Percentiles rank a stretch among this genome's conserved stretches.
Evolutionary conservation across 345 rosid genomes (phyloP).

Genomic region (Arabidopsis arenosa): DNA sequence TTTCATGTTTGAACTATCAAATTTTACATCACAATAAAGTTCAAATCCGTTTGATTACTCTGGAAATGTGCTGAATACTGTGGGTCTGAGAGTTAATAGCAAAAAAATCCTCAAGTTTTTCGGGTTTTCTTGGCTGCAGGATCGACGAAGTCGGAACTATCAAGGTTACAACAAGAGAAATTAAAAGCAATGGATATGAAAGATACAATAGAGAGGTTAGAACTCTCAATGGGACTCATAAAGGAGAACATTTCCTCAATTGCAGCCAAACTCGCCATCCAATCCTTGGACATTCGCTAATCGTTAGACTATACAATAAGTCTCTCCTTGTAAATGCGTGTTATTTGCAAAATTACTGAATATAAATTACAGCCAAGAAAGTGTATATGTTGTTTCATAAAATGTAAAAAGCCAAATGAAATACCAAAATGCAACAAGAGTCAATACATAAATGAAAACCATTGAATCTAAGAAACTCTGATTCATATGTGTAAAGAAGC

Average conservation of each 20-base stretch:
- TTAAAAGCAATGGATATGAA: conserved; percentile 68
- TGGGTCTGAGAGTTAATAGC: not conserved
- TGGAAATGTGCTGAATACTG: not conserved
- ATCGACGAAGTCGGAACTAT: conserved; percentile 59
- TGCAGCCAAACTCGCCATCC: conserved; percentile 88
- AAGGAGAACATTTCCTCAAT: conserved; percentile 65
- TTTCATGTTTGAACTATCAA: not conserved
- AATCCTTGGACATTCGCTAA: conserved; percentile 56
- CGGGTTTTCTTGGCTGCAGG: conserved; percentile 47
- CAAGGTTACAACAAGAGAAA: conserved; percentile 67
- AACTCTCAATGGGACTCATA: conserved; percentile 54
- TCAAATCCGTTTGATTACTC: not conserved
- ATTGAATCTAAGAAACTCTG: not conserved
- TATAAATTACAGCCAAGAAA: not conserved
- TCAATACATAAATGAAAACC: no score
- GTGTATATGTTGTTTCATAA: not conserved
- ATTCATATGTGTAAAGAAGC: conserved; percentile 9
- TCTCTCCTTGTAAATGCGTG: conserved; percentile 6
- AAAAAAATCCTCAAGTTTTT: not conserved
- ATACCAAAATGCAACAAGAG: not conserved
- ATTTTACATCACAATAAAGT: not conserved
- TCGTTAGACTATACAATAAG: not conserved
- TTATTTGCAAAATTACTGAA: not conserved
- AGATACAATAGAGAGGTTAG: conserved; percentile 65
- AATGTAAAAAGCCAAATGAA: not conserved